Percentiles rank a stretch among this genome's conserved stretches.
Conservation (phyloP, 2,329 filamentous ascomycete genomes). For the Scytalidium sp. region DNA sequence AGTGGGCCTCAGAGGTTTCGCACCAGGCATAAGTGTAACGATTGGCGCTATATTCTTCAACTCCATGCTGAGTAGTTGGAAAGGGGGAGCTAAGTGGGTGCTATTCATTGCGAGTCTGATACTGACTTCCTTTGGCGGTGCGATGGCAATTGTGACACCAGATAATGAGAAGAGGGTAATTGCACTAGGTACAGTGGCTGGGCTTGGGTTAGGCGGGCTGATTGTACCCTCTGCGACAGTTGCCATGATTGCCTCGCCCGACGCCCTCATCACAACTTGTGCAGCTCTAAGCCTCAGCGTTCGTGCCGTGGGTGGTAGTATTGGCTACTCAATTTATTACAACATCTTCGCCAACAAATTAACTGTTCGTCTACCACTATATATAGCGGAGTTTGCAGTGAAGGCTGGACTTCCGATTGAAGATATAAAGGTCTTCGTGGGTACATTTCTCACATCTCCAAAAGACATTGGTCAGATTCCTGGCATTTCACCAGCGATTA, state of each 20-base stretch:
- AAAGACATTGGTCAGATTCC: neutral
- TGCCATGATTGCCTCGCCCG: constrained; percentile 1
- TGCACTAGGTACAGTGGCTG: constrained; percentile 2
- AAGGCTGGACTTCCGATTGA: constrained; percentile 31
- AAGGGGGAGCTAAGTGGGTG: neutral
- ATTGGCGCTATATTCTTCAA: neutral
- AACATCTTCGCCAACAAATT: constrained; percentile 55
- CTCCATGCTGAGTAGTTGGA: neutral
- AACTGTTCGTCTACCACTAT: constrained; percentile 90
- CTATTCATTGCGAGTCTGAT: neutral
- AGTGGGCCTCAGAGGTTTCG: neutral
- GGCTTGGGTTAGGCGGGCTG: constrained; percentile 3
- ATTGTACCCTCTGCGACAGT: constrained; percentile 1
- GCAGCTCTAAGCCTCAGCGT: neutral
- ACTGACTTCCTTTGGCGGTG: constrained; percentile 1
- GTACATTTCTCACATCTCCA: neutral
- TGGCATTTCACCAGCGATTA: neutral
- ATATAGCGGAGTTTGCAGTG: constrained; percentile 64
- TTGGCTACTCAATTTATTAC: neutral
- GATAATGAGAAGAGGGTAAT: neutral
- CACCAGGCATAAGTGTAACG: neutral
- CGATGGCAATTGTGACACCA: neutral
- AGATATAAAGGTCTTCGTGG: neutral
- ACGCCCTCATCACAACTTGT: neutral
- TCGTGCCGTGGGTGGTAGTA: neutral